phyloP scores from a whole-genome alignment of 164 flowering plant genomes.

The Chimonanthus praecox region DNA sequence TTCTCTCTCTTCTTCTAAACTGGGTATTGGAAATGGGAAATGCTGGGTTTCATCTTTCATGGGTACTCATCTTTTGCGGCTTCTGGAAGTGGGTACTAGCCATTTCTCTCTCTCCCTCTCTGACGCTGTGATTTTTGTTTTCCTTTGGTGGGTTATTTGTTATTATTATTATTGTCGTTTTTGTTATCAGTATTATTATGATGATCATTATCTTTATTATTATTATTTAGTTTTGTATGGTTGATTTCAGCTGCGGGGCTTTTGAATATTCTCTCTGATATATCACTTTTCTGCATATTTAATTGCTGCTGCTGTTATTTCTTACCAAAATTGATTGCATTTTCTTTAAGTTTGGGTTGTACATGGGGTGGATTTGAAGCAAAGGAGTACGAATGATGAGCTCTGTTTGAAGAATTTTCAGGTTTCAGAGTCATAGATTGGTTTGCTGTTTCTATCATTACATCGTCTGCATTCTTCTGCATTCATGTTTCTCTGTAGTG shows the following conservation, averaged over 20 bases:
- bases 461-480: conserved; percentile 10
- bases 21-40: conserved; percentile 5
- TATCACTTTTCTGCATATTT: neutral
- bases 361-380: conserved; percentile 42
- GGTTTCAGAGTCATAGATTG: conserved; percentile 3
- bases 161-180: conserved; percentile 18
- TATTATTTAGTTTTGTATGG: conserved; percentile 12
- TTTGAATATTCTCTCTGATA: neutral
- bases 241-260: neutral
- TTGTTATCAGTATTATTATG: conserved; percentile 9
- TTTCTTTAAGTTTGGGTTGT: conserved; percentile 20
- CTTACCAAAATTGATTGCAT: conserved; percentile 9
- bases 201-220: conserved; percentile 6
- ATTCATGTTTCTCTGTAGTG: neutral
- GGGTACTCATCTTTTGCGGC: neutral
- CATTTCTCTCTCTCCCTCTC: neutral
- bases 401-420: conserved; percentile 4
- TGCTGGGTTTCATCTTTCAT: conserved; percentile 3
- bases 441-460: conserved; percentile 20
- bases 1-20: neutral
- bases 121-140: neutral
- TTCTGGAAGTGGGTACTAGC: neutral
- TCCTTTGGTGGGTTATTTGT: conserved; percentile 18
- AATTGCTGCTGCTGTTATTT: neutral
- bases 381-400: conserved; percentile 9